phyloP scores from a whole-genome alignment of 768 basidiomycete genomes.

The Russula foetens region DNA sequence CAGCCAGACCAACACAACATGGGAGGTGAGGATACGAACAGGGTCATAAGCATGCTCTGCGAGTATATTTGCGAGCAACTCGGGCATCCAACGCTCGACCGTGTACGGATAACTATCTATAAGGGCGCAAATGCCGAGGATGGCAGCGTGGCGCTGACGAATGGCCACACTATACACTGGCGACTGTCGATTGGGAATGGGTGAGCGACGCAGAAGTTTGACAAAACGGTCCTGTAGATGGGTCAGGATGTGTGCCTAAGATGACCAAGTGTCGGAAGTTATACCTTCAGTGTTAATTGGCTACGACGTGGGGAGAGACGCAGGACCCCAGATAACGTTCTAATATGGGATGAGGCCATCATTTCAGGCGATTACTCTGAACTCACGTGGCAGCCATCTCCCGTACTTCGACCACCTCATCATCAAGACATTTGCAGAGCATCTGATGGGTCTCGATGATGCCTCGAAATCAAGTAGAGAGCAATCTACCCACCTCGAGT shows the following conservation, averaged over 20 bases:
- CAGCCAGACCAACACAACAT: not conserved
- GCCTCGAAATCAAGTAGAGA: not conserved
- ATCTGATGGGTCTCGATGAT: slow-evolving; percentile 36
- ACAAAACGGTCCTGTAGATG: slow-evolving; percentile 62
- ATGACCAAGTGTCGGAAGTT: slow-evolving; percentile 20
- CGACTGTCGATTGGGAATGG: slow-evolving; percentile 56
- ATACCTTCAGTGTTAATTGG: slow-evolving; percentile 62
- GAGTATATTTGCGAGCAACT: slow-evolving; percentile 67
- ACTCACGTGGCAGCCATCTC: slow-evolving; percentile 82
- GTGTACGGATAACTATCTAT: slow-evolving; percentile 95
- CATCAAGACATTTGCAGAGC: slow-evolving; percentile 71
- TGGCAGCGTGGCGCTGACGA: slow-evolving; percentile 79
- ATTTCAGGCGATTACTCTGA: not conserved
- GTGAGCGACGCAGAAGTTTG: slow-evolving; percentile 58
- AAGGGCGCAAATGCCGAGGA: slow-evolving; percentile 89
- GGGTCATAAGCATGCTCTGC: slow-evolving; percentile 85
- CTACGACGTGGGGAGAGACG: slow-evolving; percentile 74
- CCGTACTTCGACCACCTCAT: slow-evolving; percentile 83
- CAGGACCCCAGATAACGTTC: slow-evolving; percentile 75
- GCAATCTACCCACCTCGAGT: slow-evolving; percentile 48
- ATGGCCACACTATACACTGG: slow-evolving; percentile 61
- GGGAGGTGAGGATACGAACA: slow-evolving; percentile 26
- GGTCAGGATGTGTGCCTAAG: slow-evolving; percentile 25
- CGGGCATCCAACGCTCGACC: slow-evolving; percentile 90
- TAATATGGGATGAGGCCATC: slow-evolving; percentile 20